Conservation (phyloP, 2,329 filamentous ascomycete genomes). For the Dactylellina sp. region DNA sequence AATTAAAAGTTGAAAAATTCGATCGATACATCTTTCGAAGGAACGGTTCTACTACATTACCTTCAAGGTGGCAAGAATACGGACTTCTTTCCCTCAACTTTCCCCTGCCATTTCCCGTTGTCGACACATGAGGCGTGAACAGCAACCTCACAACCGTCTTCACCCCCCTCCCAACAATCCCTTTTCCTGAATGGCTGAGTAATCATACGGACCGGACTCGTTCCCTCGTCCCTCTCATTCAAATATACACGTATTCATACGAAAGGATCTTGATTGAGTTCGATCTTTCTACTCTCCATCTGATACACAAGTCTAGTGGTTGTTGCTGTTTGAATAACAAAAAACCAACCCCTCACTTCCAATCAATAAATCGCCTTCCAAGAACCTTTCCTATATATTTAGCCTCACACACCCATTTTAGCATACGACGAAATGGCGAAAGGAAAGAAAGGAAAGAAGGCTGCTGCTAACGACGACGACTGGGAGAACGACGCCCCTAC, state of each 20-base stretch:
- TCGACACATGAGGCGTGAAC: slow-evolving; percentile 57
- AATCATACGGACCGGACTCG: slow-evolving; percentile 36
- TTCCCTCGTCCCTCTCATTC: slow-evolving; percentile 38
- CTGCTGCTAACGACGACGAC: slow-evolving; percentile 58
- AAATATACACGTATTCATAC: background rate
- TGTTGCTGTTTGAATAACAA: slow-evolving; percentile 18
- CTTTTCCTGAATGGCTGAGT: slow-evolving; percentile 53
- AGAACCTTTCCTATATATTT: background rate
- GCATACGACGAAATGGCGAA: slow-evolving; percentile 49
- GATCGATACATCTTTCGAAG: no score
- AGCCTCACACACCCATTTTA: background rate
- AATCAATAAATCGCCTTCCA: background rate
- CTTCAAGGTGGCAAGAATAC: slow-evolving; percentile 56
- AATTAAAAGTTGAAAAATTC: no score
- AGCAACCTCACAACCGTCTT: slow-evolving; percentile 53
- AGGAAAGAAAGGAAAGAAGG: slow-evolving; percentile 59
- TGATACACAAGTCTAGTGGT: slow-evolving; percentile 1
- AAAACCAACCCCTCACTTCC: background rate
- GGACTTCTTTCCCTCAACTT: slow-evolving; percentile 16
- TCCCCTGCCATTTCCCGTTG: slow-evolving; percentile 29
- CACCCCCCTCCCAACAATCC: slow-evolving; percentile 47
- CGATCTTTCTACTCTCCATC: slow-evolving; percentile 1
- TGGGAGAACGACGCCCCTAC: slow-evolving; percentile 59
- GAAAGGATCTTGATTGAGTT: background rate
- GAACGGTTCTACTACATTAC: slow-evolving; percentile 13